Evolutionary conservation across 2,329 filamentous ascomycete species (phyloP), one percentile per base, ranked within the genome.

Genomic region (Microcyclosporella mali): DNA sequence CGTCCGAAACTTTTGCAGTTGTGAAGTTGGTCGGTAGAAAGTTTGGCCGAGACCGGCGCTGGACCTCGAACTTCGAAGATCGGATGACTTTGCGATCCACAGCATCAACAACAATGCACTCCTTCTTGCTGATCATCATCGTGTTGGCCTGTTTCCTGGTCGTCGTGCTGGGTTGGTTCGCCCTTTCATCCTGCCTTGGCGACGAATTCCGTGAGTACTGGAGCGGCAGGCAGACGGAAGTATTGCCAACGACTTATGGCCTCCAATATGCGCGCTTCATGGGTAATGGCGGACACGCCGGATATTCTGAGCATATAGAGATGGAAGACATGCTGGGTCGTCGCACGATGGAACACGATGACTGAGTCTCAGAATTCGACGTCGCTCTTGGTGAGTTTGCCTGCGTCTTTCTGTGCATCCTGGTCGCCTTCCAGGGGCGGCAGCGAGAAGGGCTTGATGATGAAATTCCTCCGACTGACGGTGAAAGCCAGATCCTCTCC

Each of bases 401-500:
- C 64, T 44, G 46, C 65, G 10, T 67, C 70, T 45, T 74, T 71
- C 59, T 81, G 78, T 11, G 74, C 78, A 56, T 79, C 78, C 33
- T 68, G 76, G 52, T 88, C 87, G 2, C 84, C 87, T 41, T 88
- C 85, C 31, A 90, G 72, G 0, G 92, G 92, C 18, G 92, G 92
- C 33, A 98, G 71, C 61, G 85, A 92, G 65, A 88, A 95, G 0
- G 88, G 88, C 56, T 83, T 85, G 51, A 98, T 88, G 30, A 87
- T 77, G 53, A 98, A 80, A 39, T 87, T 89, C 56, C 78, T 82
- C 56, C 87, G 75, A 63, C 88, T 95, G 39, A 98, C 68, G 47
- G 82, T 89, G 64, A 98, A 98, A 3, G 88, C 88, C 66, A 95
- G 77, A 65, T 95, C 88, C 58, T 94, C 86, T 17, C 85, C 81